Base-by-base conservation (phyloP, 495 filamentous ascomycete species). In the Tetracladium setigerum region DNA sequence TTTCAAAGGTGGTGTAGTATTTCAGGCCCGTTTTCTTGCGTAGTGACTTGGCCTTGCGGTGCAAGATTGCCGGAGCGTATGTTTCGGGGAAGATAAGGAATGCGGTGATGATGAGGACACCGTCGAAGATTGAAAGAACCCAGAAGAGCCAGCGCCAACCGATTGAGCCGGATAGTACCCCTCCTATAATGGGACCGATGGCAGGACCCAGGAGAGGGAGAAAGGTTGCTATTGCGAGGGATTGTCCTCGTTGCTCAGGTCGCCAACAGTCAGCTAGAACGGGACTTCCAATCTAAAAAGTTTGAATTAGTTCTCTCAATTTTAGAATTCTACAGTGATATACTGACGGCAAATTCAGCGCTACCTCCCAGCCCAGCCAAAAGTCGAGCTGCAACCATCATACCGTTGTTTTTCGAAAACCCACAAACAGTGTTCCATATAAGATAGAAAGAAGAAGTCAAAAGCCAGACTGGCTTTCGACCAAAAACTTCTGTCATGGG, bases 61-160 rank as follows among this genome's bases (percentile, higher is more conserved):
- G 70, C n/a, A 91, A 72, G 38, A 91, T 69, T 0, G 74, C 78
- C 0, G 86, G 85, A 0, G 82, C 78, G 53, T 87, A 88, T 0
- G 86, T 89, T 60, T 89, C 86, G 18, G 79, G 82, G 13, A 56
- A 36, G 4, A 87, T 79, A 18, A 81, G 85, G 65, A 89, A 82
- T 10, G 78, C 80, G 15, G 14, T 35, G 1, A 53, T 17, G 58
- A 88, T 82, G 44, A 86, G 51, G 16, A 81, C 50, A 73, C 80
- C 88, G 43, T 81, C 70, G 35, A 80, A 63, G 52, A 90, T 89
- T 16, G 87, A 65, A 41, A 85, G 83, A 44, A 88, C 67, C 84
- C 85, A 89, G 70, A 89, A 90, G 4, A 91, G 72, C 87, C 87
- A 92, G 44, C 83, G 69, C 87, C 87, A 92, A 41, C 79, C 81